Conservation (phyloP, 805 yeast genomes). For the Ogataea nonfermentans region DNA sequence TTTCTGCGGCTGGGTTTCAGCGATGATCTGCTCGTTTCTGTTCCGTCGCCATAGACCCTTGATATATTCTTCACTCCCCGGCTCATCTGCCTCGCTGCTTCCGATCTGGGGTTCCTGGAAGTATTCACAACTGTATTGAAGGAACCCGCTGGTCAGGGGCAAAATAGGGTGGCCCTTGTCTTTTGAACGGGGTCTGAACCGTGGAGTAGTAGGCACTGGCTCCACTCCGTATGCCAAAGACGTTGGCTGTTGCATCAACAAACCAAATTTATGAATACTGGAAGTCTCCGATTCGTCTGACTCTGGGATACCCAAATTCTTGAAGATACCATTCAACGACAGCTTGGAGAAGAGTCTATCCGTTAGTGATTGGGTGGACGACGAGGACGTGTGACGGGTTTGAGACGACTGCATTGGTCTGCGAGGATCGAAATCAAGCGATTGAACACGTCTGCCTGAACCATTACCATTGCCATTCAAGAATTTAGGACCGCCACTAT, state of each 20-base stretch:
- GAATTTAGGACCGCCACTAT: conserved; percentile 6
- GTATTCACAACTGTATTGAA: conserved; percentile 80
- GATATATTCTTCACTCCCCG: conserved; percentile 84
- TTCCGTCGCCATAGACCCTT: conserved; percentile 85
- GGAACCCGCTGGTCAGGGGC: conserved; percentile 60
- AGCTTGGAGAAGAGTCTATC: conserved; percentile 23
- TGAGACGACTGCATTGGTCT: conserved; percentile 1
- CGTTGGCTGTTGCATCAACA: conserved; percentile 28
- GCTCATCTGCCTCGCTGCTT: conserved; percentile 80
- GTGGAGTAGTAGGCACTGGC: conserved; percentile 56
- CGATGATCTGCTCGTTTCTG: conserved; percentile 82
- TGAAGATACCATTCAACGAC: conserved; percentile 22
- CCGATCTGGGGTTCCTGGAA: conserved; percentile 96
- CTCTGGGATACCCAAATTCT: conserved; percentile 24
- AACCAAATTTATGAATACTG: conserved; percentile 24
- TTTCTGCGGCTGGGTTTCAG: conserved; percentile 88
- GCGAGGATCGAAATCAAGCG: conserved; percentile 20
- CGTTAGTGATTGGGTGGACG: conserved; percentile 24
- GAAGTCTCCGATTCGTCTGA: conserved; percentile 21
- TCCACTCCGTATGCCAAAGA: conserved; percentile 40
- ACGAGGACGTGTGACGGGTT: conserved; percentile 23
- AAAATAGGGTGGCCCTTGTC: conserved; percentile 41
- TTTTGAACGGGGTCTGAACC: conserved; percentile 40
- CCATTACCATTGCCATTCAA: conserved; percentile 1
- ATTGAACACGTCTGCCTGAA: conserved; percentile 26